Percentiles rank a stretch among this genome's conserved stretches.
Conservation (phyloP, 148 eudicot species). For the Vaccinium darrowii region DNA sequence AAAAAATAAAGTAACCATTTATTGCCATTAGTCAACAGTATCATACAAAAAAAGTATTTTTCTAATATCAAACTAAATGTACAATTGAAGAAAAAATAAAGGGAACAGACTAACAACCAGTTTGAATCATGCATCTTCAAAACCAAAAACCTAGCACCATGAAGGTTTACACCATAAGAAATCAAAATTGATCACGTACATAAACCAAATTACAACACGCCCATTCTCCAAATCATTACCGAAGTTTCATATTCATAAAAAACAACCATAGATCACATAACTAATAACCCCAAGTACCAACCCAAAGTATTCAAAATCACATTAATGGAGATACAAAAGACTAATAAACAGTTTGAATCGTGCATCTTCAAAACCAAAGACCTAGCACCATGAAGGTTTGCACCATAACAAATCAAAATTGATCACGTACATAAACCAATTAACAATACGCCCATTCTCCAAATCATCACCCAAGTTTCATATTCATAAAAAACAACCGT, state of each 20-base stretch:
- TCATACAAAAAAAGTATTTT: not conserved
- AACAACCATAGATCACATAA: not conserved
- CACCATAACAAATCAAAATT: not conserved
- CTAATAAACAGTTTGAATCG: not conserved
- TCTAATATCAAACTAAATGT: not conserved
- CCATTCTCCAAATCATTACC: not conserved
- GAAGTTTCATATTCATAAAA: not conserved
- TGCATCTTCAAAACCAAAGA: not conserved
- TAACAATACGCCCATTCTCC: not conserved
- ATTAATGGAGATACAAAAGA: not conserved
- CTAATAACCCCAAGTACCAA: not conserved
- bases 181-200: not conserved
- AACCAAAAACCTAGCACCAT: not conserved
- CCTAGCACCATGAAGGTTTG: not conserved
- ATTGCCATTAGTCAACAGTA: not conserved
- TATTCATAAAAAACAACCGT: not conserved
- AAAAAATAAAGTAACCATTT: not conserved
- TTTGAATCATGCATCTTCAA: not conserved
- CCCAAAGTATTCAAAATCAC: not conserved
- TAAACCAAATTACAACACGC: not conserved
- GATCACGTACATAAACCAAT: not conserved
- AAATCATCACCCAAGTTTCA: not conserved
- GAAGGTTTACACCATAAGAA: not conserved
- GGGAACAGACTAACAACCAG: not conserved
- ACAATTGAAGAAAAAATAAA: not conserved